Base-by-base conservation (phyloP, 371 early-diverging fungal species). In the Mucor piriformis region DNA sequence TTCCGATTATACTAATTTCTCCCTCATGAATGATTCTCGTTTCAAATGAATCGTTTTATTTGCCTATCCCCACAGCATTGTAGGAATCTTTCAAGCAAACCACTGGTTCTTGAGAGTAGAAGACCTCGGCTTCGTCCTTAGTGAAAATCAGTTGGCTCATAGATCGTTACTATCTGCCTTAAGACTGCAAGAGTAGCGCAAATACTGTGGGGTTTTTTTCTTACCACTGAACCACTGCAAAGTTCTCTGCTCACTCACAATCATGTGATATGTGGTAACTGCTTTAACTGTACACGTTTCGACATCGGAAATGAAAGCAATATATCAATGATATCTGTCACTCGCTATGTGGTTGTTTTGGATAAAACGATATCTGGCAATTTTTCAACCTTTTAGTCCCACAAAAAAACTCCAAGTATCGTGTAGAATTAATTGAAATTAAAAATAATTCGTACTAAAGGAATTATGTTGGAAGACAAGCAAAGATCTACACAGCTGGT, bases 291-390 rank as follows among this genome's bases (percentile, higher is more conserved):
- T 57, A 57, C 58, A 57, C 50, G 49, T 35, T 57, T 57, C 38
- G 57, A 57, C 49, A 57, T 49, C 49, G 49, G 57, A 48, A 57
- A 57, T 57, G 49, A 57, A 57, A 57, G 58, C 50, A 57, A 57
- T 57, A 57, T 57, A 57, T 57, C 43, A 57, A 50, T 50, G 50
- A 57, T 57, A 50, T 57, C 49, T 57, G 57, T 57, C 57, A 50
- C 50, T 57, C 42, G 57, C 50, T 57, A 29, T 57, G 50, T 34
- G 57, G 49, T 49, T 49, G 40, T 50, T 57, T 57, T 57, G 50
- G 57, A 57, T 57, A 57, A 48, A 57, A 50, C 57, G 40, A 57
- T 57, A 57, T 49, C 50, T 57, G 50, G 50, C 50, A 57, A 49
- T 40, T 42, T 57, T 57, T 40, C 50, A 57, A 57, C 32, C 42